These are phyloP conservation scores for Fusarium fracticaudum DNA, from an alignment of 2,329 filamentous ascomycete species.

Conservation along the genomic window DNA sequence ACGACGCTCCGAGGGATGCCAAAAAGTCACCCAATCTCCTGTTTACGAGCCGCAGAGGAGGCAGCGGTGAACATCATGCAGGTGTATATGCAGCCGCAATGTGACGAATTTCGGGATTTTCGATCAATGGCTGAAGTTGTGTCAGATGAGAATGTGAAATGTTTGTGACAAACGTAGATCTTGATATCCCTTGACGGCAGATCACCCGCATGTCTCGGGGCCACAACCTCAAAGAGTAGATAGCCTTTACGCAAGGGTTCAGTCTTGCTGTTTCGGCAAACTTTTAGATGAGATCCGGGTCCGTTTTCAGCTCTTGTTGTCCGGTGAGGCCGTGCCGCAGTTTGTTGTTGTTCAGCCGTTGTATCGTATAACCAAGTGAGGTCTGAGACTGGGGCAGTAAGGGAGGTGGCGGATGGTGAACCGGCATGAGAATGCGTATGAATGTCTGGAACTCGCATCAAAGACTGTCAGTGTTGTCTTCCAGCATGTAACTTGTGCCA, in stretches of 20 bases:
- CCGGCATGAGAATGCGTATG: not conserved
- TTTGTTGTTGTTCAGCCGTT: not conserved
- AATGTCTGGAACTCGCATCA: not conserved
- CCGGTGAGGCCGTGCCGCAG: conserved; percentile 3
- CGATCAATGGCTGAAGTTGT: not conserved
- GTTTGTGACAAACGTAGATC: conserved; percentile 22
- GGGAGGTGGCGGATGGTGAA: conserved; percentile 2
- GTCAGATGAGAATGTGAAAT: conserved; percentile 25
- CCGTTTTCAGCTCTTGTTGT: not conserved
- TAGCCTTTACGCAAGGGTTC: not conserved
- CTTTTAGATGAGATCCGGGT: not conserved
- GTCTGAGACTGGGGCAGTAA: not conserved
- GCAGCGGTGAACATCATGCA: not conserved
- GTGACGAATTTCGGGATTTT: not conserved
- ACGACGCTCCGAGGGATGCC: not conserved
- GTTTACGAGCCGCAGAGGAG: not conserved
- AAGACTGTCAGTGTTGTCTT: not conserved
- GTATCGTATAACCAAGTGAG: not conserved
- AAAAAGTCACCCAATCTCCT: not conserved
- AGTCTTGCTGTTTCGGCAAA: not conserved
- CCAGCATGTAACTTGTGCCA: not conserved
- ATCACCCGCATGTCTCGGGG: conserved; percentile 27
- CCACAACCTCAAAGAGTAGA: conserved; percentile 1
- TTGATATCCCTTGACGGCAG: conserved; percentile 19
- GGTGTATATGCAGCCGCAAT: not conserved